Evolutionary conservation across 805 yeast genomes (phyloP), one percentile per base, ranked within the genome.

Genomic region (Candida argentea): DNA sequence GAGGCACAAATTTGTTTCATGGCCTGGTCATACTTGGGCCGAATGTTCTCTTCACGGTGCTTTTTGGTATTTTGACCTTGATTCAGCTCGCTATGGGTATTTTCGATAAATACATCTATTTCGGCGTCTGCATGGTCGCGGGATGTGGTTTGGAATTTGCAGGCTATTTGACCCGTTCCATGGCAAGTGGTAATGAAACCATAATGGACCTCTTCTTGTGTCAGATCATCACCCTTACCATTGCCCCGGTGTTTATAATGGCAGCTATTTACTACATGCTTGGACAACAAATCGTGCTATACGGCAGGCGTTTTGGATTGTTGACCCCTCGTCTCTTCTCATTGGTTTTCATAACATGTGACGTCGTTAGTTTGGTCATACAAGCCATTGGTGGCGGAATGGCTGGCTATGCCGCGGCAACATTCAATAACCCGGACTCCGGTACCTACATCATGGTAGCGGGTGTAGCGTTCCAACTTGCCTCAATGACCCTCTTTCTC

Each of bases 171-270:
- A 84, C 76, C 4, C 55, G 94, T 30, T 45, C 65, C 2, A 38
- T 67, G 31, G 61, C 76, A 2, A 61, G 65, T 12, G 37, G 45
- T 24, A 22, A 29, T 2, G 21, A 36, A 10, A 43, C 53, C 21
- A 37, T 52, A 22, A 15, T n/a, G 7, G 48, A 64, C 28, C 55
- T 62, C 16, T 85, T 64, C 44, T 44, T 79, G 24, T 52, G 76
- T 41, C 93, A 85, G 50, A 67, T 78, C 37, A 67, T 76, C 31
- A 64, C 76, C 42, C 55, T 84, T 31, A 82, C 89, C 0, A 52
- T 85, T 26, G 89, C 84, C 0, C 95, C 95, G 0, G 84, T 83
- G 14, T 79, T 85, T 48, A 59, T 81, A 25, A 79, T 82, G 82
- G 95, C 81, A 4, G 94, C 89, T 2, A 61, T 85, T 3, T 86